phyloP scores from a whole-genome alignment of 2,329 filamentous ascomycete species.

The Paracoccidioides lutzii region DNA sequence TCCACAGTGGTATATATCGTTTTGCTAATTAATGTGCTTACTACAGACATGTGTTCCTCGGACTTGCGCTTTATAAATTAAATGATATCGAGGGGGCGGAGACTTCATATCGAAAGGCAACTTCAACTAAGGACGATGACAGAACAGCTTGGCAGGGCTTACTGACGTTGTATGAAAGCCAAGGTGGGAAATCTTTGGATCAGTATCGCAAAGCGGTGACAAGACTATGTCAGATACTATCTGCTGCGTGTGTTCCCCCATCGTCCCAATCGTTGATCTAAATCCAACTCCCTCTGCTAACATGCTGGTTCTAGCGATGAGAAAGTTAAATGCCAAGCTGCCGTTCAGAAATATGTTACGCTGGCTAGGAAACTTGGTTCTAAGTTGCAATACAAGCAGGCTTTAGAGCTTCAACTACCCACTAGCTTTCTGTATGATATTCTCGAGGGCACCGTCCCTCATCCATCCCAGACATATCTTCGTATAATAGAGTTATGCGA shows the following conservation, averaged over 20 bases:
- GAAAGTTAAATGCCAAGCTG: slow-evolving; percentile 44
- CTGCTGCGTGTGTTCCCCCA: slow-evolving; percentile 41
- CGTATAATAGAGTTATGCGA: slow-evolving; percentile 74
- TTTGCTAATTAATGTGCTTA: slow-evolving; percentile 4
- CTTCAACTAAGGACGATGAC: slow-evolving; percentile 58
- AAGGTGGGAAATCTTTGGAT: slow-evolving; percentile 54
- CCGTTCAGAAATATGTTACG: slow-evolving; percentile 66
- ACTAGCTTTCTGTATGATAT: slow-evolving; percentile 66
- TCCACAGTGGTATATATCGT: background rate
- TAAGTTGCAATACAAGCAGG: slow-evolving; percentile 58
- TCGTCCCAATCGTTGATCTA: too few species aligned
- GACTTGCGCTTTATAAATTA: slow-evolving; percentile 69
- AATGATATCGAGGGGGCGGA: slow-evolving; percentile 61
- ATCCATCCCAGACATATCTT: slow-evolving; percentile 68
- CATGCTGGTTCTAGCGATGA: slow-evolving; percentile 37
- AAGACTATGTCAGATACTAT: slow-evolving; percentile 62
- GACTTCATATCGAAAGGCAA: slow-evolving; percentile 59
- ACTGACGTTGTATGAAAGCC: slow-evolving; percentile 70
- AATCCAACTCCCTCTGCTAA: background rate
- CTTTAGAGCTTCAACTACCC: slow-evolving; percentile 64
- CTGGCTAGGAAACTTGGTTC: slow-evolving; percentile 63
- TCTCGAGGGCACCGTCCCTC: slow-evolving; percentile 70
- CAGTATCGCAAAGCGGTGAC: slow-evolving; percentile 63
- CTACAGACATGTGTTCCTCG: slow-evolving; percentile 65
- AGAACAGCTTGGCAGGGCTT: slow-evolving; percentile 85